Evolutionary conservation across 2,329 filamentous ascomycete genomes (phyloP), one percentile per base, ranked within the genome.

Genomic region (Huntiella moniliformis): DNA sequence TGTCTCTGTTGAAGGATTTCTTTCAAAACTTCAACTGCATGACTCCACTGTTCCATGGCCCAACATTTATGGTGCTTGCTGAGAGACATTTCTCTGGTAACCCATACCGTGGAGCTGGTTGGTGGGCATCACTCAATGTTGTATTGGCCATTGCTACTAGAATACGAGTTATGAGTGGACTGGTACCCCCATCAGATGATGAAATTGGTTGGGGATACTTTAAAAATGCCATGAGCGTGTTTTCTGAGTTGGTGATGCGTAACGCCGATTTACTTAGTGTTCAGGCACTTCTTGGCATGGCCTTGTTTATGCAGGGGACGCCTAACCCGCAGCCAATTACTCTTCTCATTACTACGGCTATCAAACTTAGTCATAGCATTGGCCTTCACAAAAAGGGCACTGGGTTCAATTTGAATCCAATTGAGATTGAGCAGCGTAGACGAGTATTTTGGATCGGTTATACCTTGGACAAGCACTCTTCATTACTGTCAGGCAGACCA

Each of bases 21-120:
- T 98, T 98, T 54, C 84, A 93, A 56, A 95, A 95, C 63, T 96
- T 98, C 70, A 98, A 98, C 66, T 91, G 85, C 74, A 88, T 96
- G 74, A 94, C 96, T 57, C 91, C 91, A 4, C 68, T 98, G 3
- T 98, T 94, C 57, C 91, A 98, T 60, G 87, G 95, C 60, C 87
- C 88, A 1, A 96, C 91, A 0, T 98, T 98, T 58, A 96, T 96
- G 85, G 87, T 95, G 57, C 68, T 96, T 4, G 86, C 95, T 31
- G 86, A 96, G 57, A 77, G 82, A 54, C 88, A 96, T 58, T 98
- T 96, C 61, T 92, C 86, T 1, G 67, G 77, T 42, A 83, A 96
- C 53, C 88, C 88, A 1, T 96, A 95, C 53, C 79, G 93, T 58
- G 87, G 88, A 22, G 92, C 86, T 4, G 91, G 91, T 3, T 98